Evolutionary conservation across 352 stramenopile genomes (phyloP).

Genomic region (Pseudoperonospora humuli): DNA sequence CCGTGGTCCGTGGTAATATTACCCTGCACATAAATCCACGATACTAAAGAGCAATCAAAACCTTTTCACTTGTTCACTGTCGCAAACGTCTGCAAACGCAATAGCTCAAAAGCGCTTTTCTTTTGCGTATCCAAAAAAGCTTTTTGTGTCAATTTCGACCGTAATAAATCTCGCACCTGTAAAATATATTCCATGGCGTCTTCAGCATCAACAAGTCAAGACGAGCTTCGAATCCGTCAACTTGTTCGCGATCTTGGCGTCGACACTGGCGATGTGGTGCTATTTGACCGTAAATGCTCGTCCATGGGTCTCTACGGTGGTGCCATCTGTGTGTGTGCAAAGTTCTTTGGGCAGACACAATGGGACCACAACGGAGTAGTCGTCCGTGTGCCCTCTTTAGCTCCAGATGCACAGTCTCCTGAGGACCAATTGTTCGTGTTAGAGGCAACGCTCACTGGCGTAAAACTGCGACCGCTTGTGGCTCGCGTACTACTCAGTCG

Average conservation of each 20-base stretch:
- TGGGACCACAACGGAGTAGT: constrained; percentile 86
- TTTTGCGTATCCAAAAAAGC: too few species aligned
- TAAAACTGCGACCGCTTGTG: constrained; percentile 77
- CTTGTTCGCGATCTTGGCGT: constrained; percentile 45
- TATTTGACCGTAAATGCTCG: constrained; percentile 76
- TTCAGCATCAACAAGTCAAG: too few species aligned
- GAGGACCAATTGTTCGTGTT: constrained; percentile 58
- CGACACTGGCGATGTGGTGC: constrained; percentile 71
- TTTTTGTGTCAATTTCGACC: neutral
- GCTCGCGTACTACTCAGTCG: constrained; percentile 66
- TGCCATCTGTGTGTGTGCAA: constrained; percentile 69
- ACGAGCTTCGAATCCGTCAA: constrained; percentile 23
- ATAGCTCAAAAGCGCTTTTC: too few species aligned
- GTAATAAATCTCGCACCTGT: too few species aligned
- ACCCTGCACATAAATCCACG: neutral
- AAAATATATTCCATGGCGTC: too few species aligned
- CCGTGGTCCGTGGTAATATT: constrained; percentile 15
- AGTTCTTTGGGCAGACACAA: constrained; percentile 72
- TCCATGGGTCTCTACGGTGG: constrained; percentile 73
- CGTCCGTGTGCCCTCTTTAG: constrained; percentile 33
- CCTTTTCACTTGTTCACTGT: too few species aligned
- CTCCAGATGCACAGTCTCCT: constrained; percentile 4
- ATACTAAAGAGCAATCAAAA: too few species aligned
- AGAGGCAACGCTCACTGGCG: constrained; percentile 65
- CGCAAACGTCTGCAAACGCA: too few species aligned